Percentiles rank a stretch among this genome's conserved stretches.
Evolutionary conservation across 2,329 filamentous ascomycete species (phyloP).

Genomic region (Dactylonectria macrodidyma): DNA sequence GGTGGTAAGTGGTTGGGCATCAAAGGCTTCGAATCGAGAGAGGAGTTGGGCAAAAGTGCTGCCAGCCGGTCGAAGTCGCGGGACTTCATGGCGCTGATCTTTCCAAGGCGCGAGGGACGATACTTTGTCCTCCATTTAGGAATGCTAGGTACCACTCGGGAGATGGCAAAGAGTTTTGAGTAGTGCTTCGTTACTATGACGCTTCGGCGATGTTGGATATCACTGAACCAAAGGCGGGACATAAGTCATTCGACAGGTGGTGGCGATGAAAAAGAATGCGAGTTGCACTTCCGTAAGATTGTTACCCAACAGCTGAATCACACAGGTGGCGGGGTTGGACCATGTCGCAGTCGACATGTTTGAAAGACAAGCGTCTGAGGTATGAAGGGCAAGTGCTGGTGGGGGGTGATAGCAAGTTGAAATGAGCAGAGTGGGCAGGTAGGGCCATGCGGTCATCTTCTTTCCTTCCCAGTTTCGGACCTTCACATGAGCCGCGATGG

Average conservation of each 20-base stretch:
- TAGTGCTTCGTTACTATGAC: background rate
- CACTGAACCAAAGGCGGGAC: background rate
- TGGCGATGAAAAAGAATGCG: background rate
- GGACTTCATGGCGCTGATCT: slow-evolving; percentile 26
- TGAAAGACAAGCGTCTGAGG: background rate
- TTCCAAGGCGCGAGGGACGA: slow-evolving; percentile 21
- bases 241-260: background rate
- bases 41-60: slow-evolving; percentile 51
- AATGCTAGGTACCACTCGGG: background rate
- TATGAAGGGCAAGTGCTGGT: background rate
- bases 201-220: background rate
- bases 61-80: slow-evolving; percentile 21
- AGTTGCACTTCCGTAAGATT: background rate
- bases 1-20: slow-evolving; percentile 33
- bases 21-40: slow-evolving; percentile 54
- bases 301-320: slow-evolving; percentile 9
- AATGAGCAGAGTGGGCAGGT: background rate
- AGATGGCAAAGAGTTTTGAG: background rate
- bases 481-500: background rate
- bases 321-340: background rate
- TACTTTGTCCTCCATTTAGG: slow-evolving; percentile 31
- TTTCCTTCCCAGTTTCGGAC: background rate
- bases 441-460: background rate
- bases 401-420: background rate
- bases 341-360: background rate